These are phyloP conservation scores for Cytospora paraplurivora DNA, from an alignment of 2,329 filamentous ascomycete genomes.

Conservation along the genomic window DNA sequence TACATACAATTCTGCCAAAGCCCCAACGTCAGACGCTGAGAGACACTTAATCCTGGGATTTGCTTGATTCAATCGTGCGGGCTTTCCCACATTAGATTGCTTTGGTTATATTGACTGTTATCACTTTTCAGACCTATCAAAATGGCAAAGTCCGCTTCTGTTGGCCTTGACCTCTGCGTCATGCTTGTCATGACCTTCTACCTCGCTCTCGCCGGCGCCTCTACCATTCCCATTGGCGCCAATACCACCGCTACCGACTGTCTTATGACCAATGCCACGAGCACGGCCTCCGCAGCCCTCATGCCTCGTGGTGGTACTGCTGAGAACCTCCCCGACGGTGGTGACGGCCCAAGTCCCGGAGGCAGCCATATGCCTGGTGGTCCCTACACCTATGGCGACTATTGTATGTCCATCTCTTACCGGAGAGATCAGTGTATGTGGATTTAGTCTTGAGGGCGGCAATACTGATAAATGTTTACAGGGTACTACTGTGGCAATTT, in stretches of 20 bases:
- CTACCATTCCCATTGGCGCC: not conserved
- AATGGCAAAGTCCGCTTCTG: not conserved
- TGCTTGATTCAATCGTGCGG: not conserved
- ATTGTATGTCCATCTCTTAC: not conserved
- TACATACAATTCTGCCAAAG: too few species aligned
- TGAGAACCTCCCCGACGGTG: not conserved
- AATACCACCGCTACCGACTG: not conserved
- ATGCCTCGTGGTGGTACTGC: not conserved
- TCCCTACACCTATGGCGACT: not conserved
- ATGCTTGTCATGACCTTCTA: not conserved
- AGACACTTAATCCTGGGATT: too few species aligned
- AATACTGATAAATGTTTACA: not conserved
- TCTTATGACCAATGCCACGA: not conserved
- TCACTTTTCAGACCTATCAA: not conserved
- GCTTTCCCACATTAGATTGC: not conserved
- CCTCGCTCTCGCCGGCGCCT: not conserved
- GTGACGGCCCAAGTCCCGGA: not conserved
- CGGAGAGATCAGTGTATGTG: not conserved
- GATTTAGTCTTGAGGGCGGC: not conserved
- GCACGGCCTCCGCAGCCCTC: not conserved
- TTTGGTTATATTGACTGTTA: not conserved
- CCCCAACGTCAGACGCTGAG: too few species aligned
- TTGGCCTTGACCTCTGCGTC: not conserved
- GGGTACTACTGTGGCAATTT: slow-evolving; percentile 8
- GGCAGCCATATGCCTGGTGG: not conserved